Percentiles rank a stretch among this genome's conserved stretches.
phyloP scores from a whole-genome alignment of 2,329 filamentous ascomycete genomes.

The Ophiocordyceps camponoti-floridani region DNA sequence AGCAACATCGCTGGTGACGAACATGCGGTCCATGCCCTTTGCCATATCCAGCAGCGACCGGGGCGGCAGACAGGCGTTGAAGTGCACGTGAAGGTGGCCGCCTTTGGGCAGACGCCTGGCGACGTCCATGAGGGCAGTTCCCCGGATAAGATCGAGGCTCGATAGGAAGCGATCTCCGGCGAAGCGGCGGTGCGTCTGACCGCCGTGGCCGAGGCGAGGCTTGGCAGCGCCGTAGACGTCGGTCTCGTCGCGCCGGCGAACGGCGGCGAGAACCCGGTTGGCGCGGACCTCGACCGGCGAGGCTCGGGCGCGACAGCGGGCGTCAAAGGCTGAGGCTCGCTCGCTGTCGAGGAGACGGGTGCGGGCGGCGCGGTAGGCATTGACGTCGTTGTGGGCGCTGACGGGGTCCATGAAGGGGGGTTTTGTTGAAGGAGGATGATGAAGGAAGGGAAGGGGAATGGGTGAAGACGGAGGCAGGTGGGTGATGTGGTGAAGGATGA shows the following conservation, averaged over 20 bases:
- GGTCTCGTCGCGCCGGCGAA: conserved; percentile 18
- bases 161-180: conserved; percentile 40
- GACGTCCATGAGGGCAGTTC: conserved; percentile 32
- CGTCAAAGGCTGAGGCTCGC: conserved; percentile 21
- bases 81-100: conserved; percentile 56
- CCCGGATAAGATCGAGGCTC: conserved; percentile 30
- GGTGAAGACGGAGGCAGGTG: background rate
- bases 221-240: conserved; percentile 16
- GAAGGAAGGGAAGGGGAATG: background rate
- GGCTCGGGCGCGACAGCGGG: conserved; percentile 13
- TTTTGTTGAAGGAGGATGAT: background rate
- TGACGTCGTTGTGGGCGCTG: background rate
- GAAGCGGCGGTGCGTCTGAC: conserved; percentile 26
- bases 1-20: conserved; percentile 40
- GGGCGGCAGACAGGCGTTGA: conserved; percentile 55
- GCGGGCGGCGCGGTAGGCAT: background rate
- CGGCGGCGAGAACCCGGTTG: conserved; percentile 19
- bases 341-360: conserved; percentile 11
- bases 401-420: background rate
- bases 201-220: conserved; percentile 17
- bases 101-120: conserved; percentile 50
- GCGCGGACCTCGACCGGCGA: conserved; percentile 17
- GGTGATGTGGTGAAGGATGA: background rate
- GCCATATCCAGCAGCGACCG: conserved; percentile 36
- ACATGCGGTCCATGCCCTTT: conserved; percentile 45